Evolutionary conservation across 441 rosid species (phyloP).

Genomic region (Corymbia citriodora): DNA sequence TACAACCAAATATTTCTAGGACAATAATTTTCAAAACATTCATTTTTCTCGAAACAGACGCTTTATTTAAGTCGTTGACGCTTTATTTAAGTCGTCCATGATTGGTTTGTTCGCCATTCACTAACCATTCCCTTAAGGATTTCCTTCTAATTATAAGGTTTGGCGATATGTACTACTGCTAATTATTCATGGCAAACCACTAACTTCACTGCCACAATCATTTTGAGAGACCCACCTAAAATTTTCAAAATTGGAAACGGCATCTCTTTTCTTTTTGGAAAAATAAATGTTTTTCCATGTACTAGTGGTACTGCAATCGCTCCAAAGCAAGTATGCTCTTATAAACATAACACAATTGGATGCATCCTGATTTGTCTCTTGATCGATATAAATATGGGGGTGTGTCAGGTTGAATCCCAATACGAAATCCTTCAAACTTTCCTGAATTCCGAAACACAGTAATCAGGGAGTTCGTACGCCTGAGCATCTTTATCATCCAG

Average conservation of each 20-base stretch:
- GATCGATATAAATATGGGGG: accelerated
- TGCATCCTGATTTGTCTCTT: neutral
- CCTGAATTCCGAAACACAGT: neutral
- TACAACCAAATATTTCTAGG: neutral
- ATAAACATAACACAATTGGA: neutral
- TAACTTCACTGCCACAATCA: neutral
- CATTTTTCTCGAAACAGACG: accelerated
- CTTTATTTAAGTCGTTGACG: too few species aligned
- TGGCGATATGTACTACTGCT: accelerated
- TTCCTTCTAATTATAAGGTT: neutral
- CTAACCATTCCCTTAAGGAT: neutral
- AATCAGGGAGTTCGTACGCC: neutral
- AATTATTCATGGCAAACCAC: neutral
- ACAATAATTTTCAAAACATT: too few species aligned
- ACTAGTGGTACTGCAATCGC: accelerated
- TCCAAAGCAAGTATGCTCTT: neutral
- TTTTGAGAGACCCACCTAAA: neutral
- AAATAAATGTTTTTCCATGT: neutral
- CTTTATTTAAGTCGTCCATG: too few species aligned
- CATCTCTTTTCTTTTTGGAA: accelerated
- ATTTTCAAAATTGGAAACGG: neutral
- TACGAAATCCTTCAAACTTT: neutral
- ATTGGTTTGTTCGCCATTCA: accelerated
- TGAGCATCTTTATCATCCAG: neutral
- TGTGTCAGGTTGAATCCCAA: neutral